Conservation (phyloP, 352 stramenopile species). For the Salisapilia sapeloensis region DNA sequence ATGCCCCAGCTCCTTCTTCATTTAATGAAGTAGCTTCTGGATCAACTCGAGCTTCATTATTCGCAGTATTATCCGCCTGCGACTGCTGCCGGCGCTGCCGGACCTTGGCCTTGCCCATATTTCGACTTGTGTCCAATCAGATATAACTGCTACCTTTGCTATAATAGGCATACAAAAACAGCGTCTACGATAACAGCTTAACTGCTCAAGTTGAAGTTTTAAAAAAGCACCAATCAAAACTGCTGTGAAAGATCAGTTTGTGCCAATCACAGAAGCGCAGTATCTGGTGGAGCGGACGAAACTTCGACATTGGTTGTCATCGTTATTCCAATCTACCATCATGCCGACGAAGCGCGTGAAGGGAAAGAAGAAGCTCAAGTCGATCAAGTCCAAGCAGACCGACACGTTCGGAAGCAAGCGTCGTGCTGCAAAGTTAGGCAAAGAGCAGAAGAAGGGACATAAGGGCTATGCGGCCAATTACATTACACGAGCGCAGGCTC, state of each 20-base stretch:
- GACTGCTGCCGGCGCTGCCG: no score
- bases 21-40: no score
- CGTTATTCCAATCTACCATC: conserved; percentile 2
- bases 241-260: no score
- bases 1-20: neutral
- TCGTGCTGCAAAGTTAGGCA: conserved; percentile 65
- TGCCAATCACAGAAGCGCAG: no score
- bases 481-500: conserved; percentile 87
- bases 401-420: conserved; percentile 72
- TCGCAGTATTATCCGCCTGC: conserved; percentile 5
- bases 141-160: no score
- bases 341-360: conserved; percentile 82
- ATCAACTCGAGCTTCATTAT: neutral
- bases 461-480: conserved; percentile 84
- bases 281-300: no score
- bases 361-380: conserved; percentile 84
- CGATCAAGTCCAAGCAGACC: conserved; percentile 79
- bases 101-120: no score
- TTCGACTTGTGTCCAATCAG: no score
- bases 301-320: conserved; percentile 1
- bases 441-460: conserved; percentile 75
- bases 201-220: no score
- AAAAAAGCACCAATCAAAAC: no score
- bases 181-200: no score
- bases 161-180: no score